Conservation (phyloP, 768 basidiomycete genomes). For the Mycena metata region DNA sequence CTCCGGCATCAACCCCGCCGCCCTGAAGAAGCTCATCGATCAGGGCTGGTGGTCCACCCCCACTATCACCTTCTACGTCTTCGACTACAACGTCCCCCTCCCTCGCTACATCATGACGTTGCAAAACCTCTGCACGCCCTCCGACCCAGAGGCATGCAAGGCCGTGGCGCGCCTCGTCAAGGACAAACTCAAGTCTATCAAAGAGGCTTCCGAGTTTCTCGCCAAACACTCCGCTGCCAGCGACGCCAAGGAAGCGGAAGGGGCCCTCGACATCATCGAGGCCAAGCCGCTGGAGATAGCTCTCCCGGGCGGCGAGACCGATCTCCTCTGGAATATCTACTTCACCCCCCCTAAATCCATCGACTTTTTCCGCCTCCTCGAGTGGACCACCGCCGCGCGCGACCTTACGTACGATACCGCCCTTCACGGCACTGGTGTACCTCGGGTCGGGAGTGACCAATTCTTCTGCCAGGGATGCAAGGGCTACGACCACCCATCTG, state of each 20-base stretch:
- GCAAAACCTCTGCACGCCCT: conserved; percentile 9
- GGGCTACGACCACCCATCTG: conserved; percentile 18
- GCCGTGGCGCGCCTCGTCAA: not conserved
- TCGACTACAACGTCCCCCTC: not conserved
- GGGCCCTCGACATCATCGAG: not conserved
- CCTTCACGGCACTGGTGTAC: not conserved
- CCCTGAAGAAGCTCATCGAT: not conserved
- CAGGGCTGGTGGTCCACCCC: conserved; percentile 16
- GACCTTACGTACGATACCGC: not conserved
- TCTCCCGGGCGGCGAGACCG: not conserved
- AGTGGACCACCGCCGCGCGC: not conserved
- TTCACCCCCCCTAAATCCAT: conserved; percentile 4
- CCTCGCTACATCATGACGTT: conserved; percentile 19
- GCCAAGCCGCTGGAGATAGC: conserved; percentile 11
- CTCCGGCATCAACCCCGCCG: not conserved
- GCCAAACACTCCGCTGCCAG: not conserved
- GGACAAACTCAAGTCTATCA: conserved; percentile 8
- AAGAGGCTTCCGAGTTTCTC: conserved; percentile 5
- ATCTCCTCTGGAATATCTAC: conserved; percentile 13
- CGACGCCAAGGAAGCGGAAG: not conserved
- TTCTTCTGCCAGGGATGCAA: conserved; percentile 22
- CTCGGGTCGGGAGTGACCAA: not conserved
- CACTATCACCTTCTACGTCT: conserved; percentile 17
- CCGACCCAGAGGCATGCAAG: conserved; percentile 1
- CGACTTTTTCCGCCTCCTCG: not conserved